Evolutionary conservation across 768 basidiomycete species (phyloP).

Genomic region (Hemileccinum impolitum): DNA sequence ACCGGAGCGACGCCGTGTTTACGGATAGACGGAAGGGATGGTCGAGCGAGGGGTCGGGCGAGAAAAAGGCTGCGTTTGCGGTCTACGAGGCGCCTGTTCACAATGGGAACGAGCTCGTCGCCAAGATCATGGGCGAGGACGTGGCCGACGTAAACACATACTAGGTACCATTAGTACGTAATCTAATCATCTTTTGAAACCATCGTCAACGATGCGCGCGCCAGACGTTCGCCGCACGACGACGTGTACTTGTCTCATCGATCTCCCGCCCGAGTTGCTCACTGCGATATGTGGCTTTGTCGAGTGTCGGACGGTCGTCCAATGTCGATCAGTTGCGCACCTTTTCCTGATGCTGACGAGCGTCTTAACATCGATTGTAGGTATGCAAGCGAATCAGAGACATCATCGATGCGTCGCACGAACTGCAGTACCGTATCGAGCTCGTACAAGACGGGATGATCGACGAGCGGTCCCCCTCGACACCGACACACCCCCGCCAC

Average conservation of each 20-base stretch:
- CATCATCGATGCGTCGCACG: constrained; percentile 24
- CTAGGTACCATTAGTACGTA: too few species aligned
- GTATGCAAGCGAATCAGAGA: constrained; percentile 20
- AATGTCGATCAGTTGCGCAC: constrained; percentile 13
- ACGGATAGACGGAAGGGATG: constrained; percentile 68
- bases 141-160: neutral
- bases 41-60: constrained; percentile 43
- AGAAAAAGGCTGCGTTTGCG: constrained; percentile 61
- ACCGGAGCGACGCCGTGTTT: constrained; percentile 74
- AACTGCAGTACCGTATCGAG: constrained; percentile 39
- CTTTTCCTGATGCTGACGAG: too few species aligned
- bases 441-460: constrained; percentile 38
- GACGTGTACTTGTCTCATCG: neutral
- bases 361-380: constrained; percentile 5
- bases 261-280: constrained; percentile 17
- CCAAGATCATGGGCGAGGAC: constrained; percentile 60
- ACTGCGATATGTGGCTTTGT: constrained; percentile 8
- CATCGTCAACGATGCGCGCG: too few species aligned
- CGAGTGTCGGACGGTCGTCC: constrained; percentile 8
- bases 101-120: constrained; percentile 64
- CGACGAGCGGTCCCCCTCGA: constrained; percentile 5
- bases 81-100: constrained; percentile 69
- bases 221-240: neutral
- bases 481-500: neutral
- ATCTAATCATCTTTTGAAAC: too few species aligned